Evolutionary conservation across 1,284 basidiomycete species (phyloP).

Genomic region (Gomphus sp.): DNA sequence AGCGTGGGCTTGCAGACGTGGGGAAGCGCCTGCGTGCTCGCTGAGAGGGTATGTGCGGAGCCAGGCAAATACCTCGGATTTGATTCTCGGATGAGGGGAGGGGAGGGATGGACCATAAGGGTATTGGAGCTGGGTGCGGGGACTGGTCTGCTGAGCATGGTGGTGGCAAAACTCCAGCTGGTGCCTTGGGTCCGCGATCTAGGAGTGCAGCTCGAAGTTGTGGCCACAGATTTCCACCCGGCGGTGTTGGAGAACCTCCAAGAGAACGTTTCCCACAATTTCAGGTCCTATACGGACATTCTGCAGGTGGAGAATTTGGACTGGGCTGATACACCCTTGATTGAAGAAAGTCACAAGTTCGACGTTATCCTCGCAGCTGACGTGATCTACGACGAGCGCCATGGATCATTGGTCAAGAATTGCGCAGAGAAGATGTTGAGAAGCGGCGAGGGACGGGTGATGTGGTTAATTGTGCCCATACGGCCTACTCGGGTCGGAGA

Average conservation of each 20-base stretch:
- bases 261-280: constrained; percentile 57
- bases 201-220: constrained; percentile 21
- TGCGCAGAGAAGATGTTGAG: constrained; percentile 45
- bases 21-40: constrained; percentile 75
- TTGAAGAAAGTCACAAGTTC: constrained; percentile 38
- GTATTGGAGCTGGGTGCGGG: constrained; percentile 84
- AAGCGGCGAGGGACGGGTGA: constrained; percentile 32
- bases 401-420: constrained; percentile 54
- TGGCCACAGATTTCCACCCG: constrained; percentile 79
- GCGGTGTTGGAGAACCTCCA: constrained; percentile 67
- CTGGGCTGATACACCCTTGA: constrained; percentile 51
- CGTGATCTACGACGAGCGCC: constrained; percentile 60
- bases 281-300: constrained; percentile 23
- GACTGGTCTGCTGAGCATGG: constrained; percentile 76
- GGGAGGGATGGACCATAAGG: constrained; percentile 23
- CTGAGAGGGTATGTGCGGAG: constrained; percentile 53
- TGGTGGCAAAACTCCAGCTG: constrained; percentile 45
- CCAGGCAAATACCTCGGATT: constrained; percentile 33
- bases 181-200: neutral
- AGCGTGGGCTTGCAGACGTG: constrained; percentile 84
- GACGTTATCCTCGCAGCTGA: constrained; percentile 47
- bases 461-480: constrained; percentile 66
- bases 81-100: neutral
- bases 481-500: constrained; percentile 61
- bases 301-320: constrained; percentile 48